phyloP scores from a whole-genome alignment of 768 basidiomycete genomes.

The Sarcomyxa edulis region DNA sequence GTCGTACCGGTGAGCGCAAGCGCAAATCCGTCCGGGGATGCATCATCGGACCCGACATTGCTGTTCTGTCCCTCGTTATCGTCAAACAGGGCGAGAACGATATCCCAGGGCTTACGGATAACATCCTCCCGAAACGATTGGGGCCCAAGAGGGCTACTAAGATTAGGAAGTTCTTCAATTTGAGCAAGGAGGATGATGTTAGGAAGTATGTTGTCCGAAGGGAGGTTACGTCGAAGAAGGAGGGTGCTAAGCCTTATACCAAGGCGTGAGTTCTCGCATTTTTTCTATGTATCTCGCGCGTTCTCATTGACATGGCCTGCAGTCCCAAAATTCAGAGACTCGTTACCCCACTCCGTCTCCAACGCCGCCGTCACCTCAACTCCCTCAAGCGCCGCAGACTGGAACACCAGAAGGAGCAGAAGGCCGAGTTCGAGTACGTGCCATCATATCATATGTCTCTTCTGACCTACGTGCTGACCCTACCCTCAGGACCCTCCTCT shows the following conservation, averaged over 20 bases:
- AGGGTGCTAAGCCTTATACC: constrained; percentile 86
- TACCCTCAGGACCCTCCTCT: constrained; percentile 51
- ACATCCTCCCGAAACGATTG: constrained; percentile 88
- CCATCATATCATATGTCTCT: not conserved
- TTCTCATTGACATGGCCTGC: not conserved
- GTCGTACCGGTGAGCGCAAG: constrained; percentile 93
- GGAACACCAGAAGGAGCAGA: constrained; percentile 92
- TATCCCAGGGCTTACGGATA: constrained; percentile 89
- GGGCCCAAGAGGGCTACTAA: constrained; percentile 97
- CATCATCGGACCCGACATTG: constrained; percentile 96
- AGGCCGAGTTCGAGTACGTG: constrained; percentile 85
- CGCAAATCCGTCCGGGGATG: constrained; percentile 98
- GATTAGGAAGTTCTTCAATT: constrained; percentile 97
- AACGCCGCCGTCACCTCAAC: constrained; percentile 90
- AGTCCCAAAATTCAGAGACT: constrained; percentile 97
- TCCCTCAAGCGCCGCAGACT: constrained; percentile 85
- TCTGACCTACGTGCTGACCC: constrained; percentile 1
- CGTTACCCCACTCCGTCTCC: constrained; percentile 91
- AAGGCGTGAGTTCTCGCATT: constrained; percentile 71
- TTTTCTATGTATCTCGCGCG: not conserved
- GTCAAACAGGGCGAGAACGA: constrained; percentile 94
- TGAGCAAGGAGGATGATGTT: constrained; percentile 97
- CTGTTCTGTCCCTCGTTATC: constrained; percentile 88
- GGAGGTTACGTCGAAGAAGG: constrained; percentile 93
- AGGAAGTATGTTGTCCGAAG: constrained; percentile 94